Conservation (phyloP, 371 early-diverging fungal genomes). For the Rhizopus stolonifer region DNA sequence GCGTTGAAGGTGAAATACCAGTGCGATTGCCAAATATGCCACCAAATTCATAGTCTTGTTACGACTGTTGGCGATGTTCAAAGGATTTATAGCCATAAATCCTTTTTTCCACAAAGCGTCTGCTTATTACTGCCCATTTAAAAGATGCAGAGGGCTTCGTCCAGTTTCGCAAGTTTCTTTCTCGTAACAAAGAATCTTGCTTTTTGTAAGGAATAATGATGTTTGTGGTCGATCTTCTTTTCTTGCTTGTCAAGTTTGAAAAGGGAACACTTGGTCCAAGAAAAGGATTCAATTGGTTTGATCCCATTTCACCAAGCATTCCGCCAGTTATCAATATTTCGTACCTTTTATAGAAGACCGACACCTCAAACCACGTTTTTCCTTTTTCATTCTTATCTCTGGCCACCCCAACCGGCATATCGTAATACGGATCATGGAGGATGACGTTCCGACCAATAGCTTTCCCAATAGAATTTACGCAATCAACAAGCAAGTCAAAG, state of each 20-base stretch:
- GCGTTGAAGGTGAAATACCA: too few species aligned
- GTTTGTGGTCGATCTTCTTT: too few species aligned
- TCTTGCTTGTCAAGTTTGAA: conserved; percentile 10
- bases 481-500: too few species aligned
- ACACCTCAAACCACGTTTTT: conserved; percentile 11
- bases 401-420: background rate
- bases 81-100: conserved; percentile 4
- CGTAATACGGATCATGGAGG: conserved; percentile 9
- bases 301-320: conserved; percentile 7
- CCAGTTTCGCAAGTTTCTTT: conserved; percentile 13
- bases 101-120: conserved; percentile 11
- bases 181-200: conserved; percentile 7
- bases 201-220: conserved; percentile 6
- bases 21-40: too few species aligned
- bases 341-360: conserved; percentile 11
- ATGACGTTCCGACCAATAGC: too few species aligned
- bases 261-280: conserved; percentile 7
- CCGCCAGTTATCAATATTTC: conserved; percentile 15
- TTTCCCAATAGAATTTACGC: too few species aligned
- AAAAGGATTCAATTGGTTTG: conserved; percentile 12
- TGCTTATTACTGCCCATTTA: conserved; percentile 11
- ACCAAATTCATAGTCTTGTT: too few species aligned
- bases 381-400: conserved; percentile 12
- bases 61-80: conserved; percentile 1
- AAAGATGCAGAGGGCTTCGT: conserved; percentile 7